Evolutionary conservation across 148 eudicot genomes (phyloP).

Genomic region (Chenopodium album): DNA sequence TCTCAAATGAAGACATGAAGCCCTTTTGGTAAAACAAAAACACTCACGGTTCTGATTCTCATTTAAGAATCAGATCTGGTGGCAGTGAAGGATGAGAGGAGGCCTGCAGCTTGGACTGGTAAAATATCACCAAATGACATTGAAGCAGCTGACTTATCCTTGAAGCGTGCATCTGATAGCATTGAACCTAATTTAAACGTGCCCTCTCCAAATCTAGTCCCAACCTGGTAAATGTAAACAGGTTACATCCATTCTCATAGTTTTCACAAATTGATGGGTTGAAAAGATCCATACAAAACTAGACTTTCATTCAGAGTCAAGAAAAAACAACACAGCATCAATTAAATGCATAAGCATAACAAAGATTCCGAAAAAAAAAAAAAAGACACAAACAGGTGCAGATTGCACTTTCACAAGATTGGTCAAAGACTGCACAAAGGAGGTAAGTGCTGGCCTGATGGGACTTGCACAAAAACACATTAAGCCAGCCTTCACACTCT

Average conservation of each 20-base stretch:
- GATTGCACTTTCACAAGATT: neutral
- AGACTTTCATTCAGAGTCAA: neutral
- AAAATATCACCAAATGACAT: slow-evolving; percentile 84
- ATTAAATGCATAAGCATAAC: neutral
- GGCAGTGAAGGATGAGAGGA: slow-evolving; percentile 82
- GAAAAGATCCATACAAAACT: neutral
- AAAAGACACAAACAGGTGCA: neutral
- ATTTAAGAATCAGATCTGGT: slow-evolving; percentile 70
- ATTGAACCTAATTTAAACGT: slow-evolving; percentile 88
- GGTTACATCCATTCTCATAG: slow-evolving; percentile 7
- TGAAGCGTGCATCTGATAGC: slow-evolving; percentile 77
- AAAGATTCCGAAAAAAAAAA: neutral
- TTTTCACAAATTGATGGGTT: neutral
- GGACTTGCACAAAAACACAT: neutral
- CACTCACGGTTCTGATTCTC: neutral
- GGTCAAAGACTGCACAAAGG: neutral
- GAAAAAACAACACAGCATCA: neutral
- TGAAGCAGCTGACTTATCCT: slow-evolving; percentile 60
- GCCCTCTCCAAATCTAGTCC: slow-evolving; percentile 96
- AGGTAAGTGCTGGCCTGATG: neutral
- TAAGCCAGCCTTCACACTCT: neutral
- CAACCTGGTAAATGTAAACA: slow-evolving; percentile 57
- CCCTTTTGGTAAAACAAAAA: neutral
- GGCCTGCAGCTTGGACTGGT: slow-evolving; percentile 96
- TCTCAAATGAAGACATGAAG: neutral